phyloP scores from a whole-genome alignment of 768 basidiomycete species.

The Mycena floridula region DNA sequence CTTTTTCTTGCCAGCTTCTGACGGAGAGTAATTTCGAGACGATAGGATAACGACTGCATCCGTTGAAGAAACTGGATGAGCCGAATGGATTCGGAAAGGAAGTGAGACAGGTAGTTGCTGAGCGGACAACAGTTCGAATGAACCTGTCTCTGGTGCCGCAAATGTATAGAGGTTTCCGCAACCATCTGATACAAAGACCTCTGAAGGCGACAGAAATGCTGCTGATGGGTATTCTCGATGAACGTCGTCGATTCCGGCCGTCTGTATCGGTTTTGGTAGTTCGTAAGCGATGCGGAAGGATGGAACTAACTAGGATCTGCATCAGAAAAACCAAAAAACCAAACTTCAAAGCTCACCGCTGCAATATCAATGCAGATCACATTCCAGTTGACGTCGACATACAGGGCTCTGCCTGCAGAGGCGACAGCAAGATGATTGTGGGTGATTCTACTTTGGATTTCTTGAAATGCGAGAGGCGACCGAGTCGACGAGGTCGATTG shows the following conservation, averaged over 20 bases:
- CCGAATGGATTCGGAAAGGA: constrained; percentile 35
- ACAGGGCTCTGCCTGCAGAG: constrained; percentile 43
- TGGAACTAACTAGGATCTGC: constrained; percentile 25
- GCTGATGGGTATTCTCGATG: constrained; percentile 75
- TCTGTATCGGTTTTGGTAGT: constrained; percentile 47
- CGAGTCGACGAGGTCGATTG: constrained; percentile 58
- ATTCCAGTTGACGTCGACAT: constrained; percentile 59
- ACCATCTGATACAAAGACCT: constrained; percentile 63
- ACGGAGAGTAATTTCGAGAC: constrained; percentile 40
- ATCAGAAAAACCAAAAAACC: constrained; percentile 3
- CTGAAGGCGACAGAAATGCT: constrained; percentile 42
- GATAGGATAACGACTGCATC: constrained; percentile 48
- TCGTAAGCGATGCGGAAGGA: constrained; percentile 53
- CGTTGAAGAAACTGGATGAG: constrained; percentile 27
- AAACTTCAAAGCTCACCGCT: constrained; percentile 38
- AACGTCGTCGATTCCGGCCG: constrained; percentile 27
- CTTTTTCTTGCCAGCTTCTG: constrained; percentile 11
- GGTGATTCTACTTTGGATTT: constrained; percentile 77
- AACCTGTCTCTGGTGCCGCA: constrained; percentile 29
- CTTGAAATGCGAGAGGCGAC: constrained; percentile 65
- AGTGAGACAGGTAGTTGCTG: constrained; percentile 38
- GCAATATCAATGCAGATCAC: constrained; percentile 55
- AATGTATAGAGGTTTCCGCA: constrained; percentile 62
- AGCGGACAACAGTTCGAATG: constrained; percentile 42
- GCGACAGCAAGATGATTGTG: constrained; percentile 73